Evolutionary conservation across 352 stramenopile species (phyloP).

Genomic region (Globisporangium paddicum): DNA sequence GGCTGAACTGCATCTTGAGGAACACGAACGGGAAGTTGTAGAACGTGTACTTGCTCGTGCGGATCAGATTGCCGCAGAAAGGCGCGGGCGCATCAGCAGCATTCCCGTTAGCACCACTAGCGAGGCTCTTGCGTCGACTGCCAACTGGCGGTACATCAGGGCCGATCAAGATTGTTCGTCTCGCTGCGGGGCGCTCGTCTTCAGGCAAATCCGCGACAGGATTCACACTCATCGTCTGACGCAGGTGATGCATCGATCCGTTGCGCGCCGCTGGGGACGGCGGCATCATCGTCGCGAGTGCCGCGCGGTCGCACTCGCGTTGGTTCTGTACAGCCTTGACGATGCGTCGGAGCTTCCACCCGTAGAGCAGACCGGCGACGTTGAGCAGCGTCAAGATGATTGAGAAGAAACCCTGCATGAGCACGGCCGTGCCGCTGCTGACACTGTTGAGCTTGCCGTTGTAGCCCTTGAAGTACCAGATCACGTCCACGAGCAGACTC

Average conservation of each 20-base stretch:
- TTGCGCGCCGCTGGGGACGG: constrained; percentile 24
- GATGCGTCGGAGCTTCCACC: constrained; percentile 85
- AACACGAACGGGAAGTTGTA: constrained; percentile 91
- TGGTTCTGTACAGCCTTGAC: constrained; percentile 83
- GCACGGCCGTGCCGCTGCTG: constrained; percentile 69
- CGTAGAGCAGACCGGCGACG: constrained; percentile 72
- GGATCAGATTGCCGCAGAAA: constrained; percentile 77
- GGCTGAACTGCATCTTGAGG: constrained; percentile 89
- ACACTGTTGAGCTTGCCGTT: constrained; percentile 79
- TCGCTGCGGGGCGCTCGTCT: constrained; percentile 25
- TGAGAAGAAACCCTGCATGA: constrained; percentile 87
- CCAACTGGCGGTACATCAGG: constrained; percentile 13
- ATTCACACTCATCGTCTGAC: constrained; percentile 56
- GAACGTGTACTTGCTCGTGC: constrained; percentile 89
- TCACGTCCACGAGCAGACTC: constrained; percentile 76
- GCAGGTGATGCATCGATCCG: constrained; percentile 39
- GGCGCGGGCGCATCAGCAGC: constrained; percentile 19
- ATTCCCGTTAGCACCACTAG: constrained; percentile 5
- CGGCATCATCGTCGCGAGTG: constrained; percentile 75
- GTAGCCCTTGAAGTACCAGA: constrained; percentile 86
- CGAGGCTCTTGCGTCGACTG: constrained; percentile 24
- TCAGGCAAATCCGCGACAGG: constrained; percentile 39
- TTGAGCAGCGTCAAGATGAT: constrained; percentile 78
- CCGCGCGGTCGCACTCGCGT: constrained; percentile 71
- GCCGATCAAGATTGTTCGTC: constrained; percentile 46